Base-by-base conservation (phyloP, 139 green algal species). In the Picochlorum sp. region DNA sequence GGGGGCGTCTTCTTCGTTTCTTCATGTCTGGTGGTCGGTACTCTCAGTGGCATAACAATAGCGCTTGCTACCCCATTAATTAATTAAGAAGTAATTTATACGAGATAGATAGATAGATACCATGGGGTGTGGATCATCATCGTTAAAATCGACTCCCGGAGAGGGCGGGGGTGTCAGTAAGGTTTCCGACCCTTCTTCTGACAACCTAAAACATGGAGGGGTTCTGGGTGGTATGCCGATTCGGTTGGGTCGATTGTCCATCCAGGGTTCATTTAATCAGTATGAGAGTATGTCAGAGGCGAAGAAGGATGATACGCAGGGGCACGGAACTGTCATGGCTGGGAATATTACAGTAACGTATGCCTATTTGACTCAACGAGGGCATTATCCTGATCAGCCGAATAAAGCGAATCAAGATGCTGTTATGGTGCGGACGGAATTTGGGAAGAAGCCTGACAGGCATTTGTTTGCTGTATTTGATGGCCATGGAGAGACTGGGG, bases 321-420 rank as follows among this genome's bases (percentile, higher is more conserved):
- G 47, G 8, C 18, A 54, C 6, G 47, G 47, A 41, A 13, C 34
- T 41, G 34, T 41, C 34, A 13, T 4, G 34, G 34, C 34, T 41
- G 34, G 34, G 34, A 41, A 41, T 41, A 11, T 41, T 65, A 41
- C 34, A 11, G 34, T 41, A 41, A 41, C 73, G 2, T 96, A 92
- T 65, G 89, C 92, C 0, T 95, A 82, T 54, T 72, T 94, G 38
- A 88, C 69, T 57, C 84, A 91, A 69, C 64, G 88, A 0, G 92
- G 92, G 3, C 92, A 87, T 68, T 98, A 98, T 65, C 92, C 92
- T 2, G 82, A 96, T 16, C 74, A 78, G 0, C 79, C 83, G 0
- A 69, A 89, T 64, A 96, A 97, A 62, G 59, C 79, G 10, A 97
- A 96, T 69, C 92, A 98, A 77, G 92, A 97, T 69, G 69, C 78